Conservation (phyloP, 257 asterid genomes). For the Lavandula angustifolia region DNA sequence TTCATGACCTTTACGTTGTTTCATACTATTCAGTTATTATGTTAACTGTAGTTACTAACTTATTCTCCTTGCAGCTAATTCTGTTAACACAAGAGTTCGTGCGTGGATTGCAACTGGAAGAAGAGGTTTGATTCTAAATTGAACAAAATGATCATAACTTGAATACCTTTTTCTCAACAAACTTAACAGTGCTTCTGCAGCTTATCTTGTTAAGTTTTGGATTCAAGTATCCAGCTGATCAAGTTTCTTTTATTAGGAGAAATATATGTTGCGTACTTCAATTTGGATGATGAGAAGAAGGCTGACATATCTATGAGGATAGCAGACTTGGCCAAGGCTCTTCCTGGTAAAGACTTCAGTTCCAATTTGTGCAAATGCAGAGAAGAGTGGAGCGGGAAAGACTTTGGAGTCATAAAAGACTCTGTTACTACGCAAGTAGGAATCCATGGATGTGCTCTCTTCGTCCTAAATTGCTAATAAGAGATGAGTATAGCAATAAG, state of each 20-base stretch:
- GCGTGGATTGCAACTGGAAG: conserved; percentile 85
- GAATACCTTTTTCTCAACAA: too few species aligned
- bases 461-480: conserved; percentile 56
- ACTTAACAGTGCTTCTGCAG: background rate
- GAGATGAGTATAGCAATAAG: too few species aligned
- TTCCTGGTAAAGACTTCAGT: conserved; percentile 38
- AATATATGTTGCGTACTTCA: conserved; percentile 78
- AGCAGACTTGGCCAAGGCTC: conserved; percentile 49
- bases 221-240: background rate
- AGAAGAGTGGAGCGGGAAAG: conserved; percentile 78
- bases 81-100: conserved; percentile 47
- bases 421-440: conserved; percentile 47
- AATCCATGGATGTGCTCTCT: conserved; percentile 71
- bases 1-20: background rate
- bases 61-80: conserved; percentile 45
- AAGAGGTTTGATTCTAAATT: conserved; percentile 49
- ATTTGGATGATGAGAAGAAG: conserved; percentile 46
- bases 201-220: background rate
- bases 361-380: conserved; percentile 45
- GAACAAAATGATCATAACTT: too few species aligned
- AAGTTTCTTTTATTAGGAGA: conserved; percentile 52
- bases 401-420: conserved; percentile 51
- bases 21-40: conserved; percentile 2
- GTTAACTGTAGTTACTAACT: conserved; percentile 23
- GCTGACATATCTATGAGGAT: conserved; percentile 47